Conservation (phyloP, 768 basidiomycete species). For the Tulasnella calospora region DNA sequence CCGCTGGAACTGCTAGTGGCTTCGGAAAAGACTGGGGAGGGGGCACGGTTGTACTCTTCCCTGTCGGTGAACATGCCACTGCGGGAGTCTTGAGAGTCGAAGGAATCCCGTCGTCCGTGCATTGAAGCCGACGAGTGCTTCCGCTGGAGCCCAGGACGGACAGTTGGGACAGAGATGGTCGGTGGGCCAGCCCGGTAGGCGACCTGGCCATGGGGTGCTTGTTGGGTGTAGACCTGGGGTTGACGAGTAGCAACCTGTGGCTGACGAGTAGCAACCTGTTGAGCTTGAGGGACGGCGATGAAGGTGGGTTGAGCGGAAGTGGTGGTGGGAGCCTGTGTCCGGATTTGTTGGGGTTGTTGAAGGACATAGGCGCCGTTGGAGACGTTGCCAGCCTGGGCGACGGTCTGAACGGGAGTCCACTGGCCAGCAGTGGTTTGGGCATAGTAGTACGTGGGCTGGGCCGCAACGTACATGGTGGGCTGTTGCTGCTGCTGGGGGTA, state of each 20-base stretch:
- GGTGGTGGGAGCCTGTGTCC: not conserved
- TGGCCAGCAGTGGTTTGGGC: slow-evolving; percentile 21
- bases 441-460: slow-evolving; percentile 23
- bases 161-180: slow-evolving; percentile 6
- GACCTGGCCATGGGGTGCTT: slow-evolving; percentile 2
- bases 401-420: slow-evolving; percentile 13
- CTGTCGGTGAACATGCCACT: slow-evolving; percentile 1
- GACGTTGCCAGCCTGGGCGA: slow-evolving; percentile 11
- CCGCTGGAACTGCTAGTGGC: slow-evolving; percentile 22
- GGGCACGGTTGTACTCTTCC: slow-evolving; percentile 1
- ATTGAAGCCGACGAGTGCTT: slow-evolving; percentile 2
- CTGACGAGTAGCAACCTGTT: not conserved
- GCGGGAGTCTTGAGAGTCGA: slow-evolving; percentile 6
- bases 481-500: slow-evolving; percentile 19
- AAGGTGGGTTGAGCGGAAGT: not conserved
- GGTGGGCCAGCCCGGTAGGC: not conserved
- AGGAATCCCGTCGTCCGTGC: not conserved
- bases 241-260: not conserved
- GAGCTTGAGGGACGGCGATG: slow-evolving; percentile 11
- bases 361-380: slow-evolving; percentile 10
- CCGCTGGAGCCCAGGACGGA: not conserved
- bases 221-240: not conserved
- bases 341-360: slow-evolving; percentile 1
- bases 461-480: slow-evolving; percentile 14
- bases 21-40: slow-evolving; percentile 23